These are phyloP conservation scores for Elsinoe fawcettii DNA, from an alignment of 2,329 filamentous ascomycete species.

Conservation along the genomic window DNA sequence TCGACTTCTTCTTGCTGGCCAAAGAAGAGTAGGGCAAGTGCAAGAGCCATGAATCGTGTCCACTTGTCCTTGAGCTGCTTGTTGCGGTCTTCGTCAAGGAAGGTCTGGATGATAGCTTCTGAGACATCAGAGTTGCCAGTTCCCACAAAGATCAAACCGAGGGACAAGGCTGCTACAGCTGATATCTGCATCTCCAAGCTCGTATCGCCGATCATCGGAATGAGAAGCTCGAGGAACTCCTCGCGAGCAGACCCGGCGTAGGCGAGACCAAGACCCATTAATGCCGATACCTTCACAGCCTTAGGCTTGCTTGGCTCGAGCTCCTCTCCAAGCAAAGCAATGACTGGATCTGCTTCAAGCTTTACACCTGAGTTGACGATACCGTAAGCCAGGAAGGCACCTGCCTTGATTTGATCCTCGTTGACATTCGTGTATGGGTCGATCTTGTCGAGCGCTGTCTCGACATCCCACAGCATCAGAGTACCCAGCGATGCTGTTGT, in stretches of 20 bases:
- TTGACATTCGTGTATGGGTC: slow-evolving; percentile 84
- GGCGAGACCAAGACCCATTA: slow-evolving; percentile 92
- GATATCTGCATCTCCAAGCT: slow-evolving; percentile 88
- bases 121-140: slow-evolving; percentile 86
- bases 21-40: slow-evolving; percentile 88
- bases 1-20: slow-evolving; percentile 98
- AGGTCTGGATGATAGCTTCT: slow-evolving; percentile 81
- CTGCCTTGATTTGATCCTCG: slow-evolving; percentile 81
- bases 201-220: slow-evolving; percentile 81
- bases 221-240: slow-evolving; percentile 72
- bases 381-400: slow-evolving; percentile 85
- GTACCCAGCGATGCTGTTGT: slow-evolving; percentile 91
- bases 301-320: slow-evolving; percentile 70
- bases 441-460: slow-evolving; percentile 84
- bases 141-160: slow-evolving; percentile 86
- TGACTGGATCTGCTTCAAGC: slow-evolving; percentile 79
- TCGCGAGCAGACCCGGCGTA: slow-evolving; percentile 93
- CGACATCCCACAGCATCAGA: slow-evolving; percentile 86
- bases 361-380: slow-evolving; percentile 92
- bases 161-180: slow-evolving; percentile 86
- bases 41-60: slow-evolving; percentile 93
- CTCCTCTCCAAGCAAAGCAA: slow-evolving; percentile 81
- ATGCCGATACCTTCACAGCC: slow-evolving; percentile 70
- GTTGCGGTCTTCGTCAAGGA: slow-evolving; percentile 88
- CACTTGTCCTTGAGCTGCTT: slow-evolving; percentile 94